Evolutionary conservation across 306 rosid genomes (phyloP).

Genomic region (Cucumis melo): DNA sequence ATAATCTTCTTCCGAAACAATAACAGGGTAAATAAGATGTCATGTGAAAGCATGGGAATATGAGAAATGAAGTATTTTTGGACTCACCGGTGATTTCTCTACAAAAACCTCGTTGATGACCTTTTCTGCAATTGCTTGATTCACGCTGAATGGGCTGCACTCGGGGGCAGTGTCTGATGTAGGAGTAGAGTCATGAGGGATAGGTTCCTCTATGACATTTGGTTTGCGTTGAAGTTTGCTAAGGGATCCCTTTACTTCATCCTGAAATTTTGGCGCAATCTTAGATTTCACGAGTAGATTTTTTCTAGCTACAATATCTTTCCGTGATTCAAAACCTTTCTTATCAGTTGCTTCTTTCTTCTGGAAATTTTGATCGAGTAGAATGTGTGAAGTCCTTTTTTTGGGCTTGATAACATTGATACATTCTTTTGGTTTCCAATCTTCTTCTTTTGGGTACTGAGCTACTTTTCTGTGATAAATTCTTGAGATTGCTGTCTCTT

Average conservation of each 20-base stretch:
- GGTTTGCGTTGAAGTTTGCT: slow-evolving; percentile 10
- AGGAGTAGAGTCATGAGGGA: background rate
- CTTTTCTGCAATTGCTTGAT: background rate
- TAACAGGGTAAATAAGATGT: background rate
- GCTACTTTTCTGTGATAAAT: background rate
- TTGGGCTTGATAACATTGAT: slow-evolving; percentile 18
- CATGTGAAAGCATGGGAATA: background rate
- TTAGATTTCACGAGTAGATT: slow-evolving; percentile 25
- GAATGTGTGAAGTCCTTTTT: slow-evolving; percentile 27
- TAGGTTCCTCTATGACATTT: background rate
- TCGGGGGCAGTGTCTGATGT: background rate
- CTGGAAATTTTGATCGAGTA: slow-evolving; percentile 26
- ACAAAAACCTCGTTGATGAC: slow-evolving; percentile 3
- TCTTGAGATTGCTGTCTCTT: slow-evolving; percentile 5
- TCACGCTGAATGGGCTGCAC: background rate
- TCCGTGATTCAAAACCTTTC: slow-evolving; percentile 8
- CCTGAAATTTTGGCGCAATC: slow-evolving; percentile 34
- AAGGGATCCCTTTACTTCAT: slow-evolving; percentile 24
- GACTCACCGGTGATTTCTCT: background rate
- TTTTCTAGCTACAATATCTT: slow-evolving; percentile 20
- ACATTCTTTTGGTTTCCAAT: background rate
- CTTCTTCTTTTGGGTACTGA: slow-evolving; percentile 24
- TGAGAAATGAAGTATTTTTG: background rate
- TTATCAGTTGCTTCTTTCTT: slow-evolving; percentile 26
- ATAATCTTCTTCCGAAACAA: background rate